These are phyloP conservation scores for Colletotrichum tanaceti DNA, from an alignment of 2,329 filamentous ascomycete genomes.

Conservation along the genomic window DNA sequence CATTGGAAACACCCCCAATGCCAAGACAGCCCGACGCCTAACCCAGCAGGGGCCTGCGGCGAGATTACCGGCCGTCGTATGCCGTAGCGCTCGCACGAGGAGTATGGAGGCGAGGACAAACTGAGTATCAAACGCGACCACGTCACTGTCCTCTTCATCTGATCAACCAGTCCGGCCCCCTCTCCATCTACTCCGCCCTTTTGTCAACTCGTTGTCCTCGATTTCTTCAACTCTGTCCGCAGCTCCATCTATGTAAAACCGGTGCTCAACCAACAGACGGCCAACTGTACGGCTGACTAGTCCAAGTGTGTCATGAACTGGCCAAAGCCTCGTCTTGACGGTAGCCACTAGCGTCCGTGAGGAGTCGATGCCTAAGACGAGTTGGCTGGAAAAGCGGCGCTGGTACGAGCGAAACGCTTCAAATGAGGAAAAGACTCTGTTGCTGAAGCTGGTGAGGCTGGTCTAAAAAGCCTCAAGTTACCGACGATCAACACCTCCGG, in stretches of 20 bases:
- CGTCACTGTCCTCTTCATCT: constrained; percentile 14
- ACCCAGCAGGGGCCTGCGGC: constrained; percentile 15
- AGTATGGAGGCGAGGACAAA: constrained; percentile 8
- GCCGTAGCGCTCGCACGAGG: neutral
- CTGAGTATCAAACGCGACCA: constrained; percentile 28
- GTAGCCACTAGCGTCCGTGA: neutral
- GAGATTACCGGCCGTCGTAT: constrained; percentile 22
- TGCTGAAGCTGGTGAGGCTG: constrained; percentile 60
- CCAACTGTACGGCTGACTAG: neutral
- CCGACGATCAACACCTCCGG: neutral
- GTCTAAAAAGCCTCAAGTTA: neutral
- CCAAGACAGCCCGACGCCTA: neutral
- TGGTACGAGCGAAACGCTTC: constrained; percentile 28
- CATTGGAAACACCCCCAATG: constrained; percentile 10
- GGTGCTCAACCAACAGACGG: neutral
- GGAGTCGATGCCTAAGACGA: neutral
- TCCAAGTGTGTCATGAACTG: neutral
- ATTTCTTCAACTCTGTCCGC: neutral
- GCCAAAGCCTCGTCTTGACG: neutral
- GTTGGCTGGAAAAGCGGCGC: constrained; percentile 27
- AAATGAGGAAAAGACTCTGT: constrained; percentile 56
- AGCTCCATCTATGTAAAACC: constrained; percentile 20
- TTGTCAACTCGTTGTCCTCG: neutral
- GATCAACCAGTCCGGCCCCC: constrained; percentile 1
- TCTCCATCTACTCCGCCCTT: constrained; percentile 19